Evolutionary conservation across 2,329 filamentous ascomycete genomes (phyloP), one percentile per base, ranked within the genome.

Genomic region (Alternaria viburni): DNA sequence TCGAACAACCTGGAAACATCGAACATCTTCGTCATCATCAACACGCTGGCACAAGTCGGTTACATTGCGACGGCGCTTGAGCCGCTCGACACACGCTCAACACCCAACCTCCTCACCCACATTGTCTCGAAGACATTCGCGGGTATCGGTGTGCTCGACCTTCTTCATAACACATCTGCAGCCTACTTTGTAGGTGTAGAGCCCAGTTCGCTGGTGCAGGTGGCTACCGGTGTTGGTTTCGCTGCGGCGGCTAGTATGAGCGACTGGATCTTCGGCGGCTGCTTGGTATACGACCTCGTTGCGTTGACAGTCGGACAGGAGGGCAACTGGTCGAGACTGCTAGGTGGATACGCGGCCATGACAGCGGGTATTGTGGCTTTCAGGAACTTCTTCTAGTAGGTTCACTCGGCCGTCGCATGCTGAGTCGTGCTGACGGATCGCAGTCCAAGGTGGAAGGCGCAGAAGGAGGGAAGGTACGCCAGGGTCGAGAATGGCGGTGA

Each of bases 261-360:
- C 67, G 87, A 89, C 71, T 88, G 86, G 86, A 87, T 89, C 56
- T 85, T 89, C 54, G 87, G 87, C 0, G 85, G 83, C 0, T 88
- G 87, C 69, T 73, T 89, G 63, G 86, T 87, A 0, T 89, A 88
- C 71, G 86, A 89, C 72, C 79, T 89, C 17, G 78, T 88, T 13
- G 86, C 84, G 8, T 69, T 89, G 64, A 81, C 28, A 83, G 86
- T 50, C 0, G 87, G 87, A 1, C 87, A 89, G 76, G 79, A 79
- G 8, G 79, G 76, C 5, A 76, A 77, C 1, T 89, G 86, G 87
- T 83, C 85, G 32, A 81, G 77, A 58, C 66, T 87, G 65, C 73
- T 89, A 50, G 84, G 82, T 0, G 78, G 78, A 10, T 88, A 85
- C 75, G 86, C 86, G 2, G 80, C 83, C 1, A 83, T 81, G 15